Base-by-base conservation (phyloP, 768 basidiomycete species). In the Tylopilus balloui region DNA sequence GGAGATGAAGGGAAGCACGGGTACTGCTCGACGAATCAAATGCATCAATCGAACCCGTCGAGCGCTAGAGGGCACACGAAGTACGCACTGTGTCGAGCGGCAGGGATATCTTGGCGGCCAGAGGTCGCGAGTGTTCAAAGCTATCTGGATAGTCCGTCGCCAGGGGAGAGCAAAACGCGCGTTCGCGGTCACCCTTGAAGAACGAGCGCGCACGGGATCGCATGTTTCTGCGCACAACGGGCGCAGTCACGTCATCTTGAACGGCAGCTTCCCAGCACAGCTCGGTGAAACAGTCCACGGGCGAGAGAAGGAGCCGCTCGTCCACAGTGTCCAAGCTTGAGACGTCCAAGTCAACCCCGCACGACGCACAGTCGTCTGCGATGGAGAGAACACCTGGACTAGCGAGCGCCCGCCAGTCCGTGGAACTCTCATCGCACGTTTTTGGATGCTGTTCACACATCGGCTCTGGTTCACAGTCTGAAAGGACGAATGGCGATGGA, bases 241-340 rank as follows among this genome's bases (percentile, higher is more conserved):
- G 38, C 10, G 29, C n/a, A 0, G 43, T 24, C 14, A 46, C 38
- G 31, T 69, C 63, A 1, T 69, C 69, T 4, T 54, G 29, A 20
- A 75, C 63, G 23, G 71, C 71, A 19, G 56, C 47, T 2, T 60
- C 57, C 69, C 75, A 76, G 41, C 74, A 76, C 10, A 68, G 41
- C 14, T 74, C 75, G 8, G 63, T 65, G 51, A 75, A 76, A 13
- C 65, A 67, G 15, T 68, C 68, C 31, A 63, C 41, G 21, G 74
- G 74, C n/a, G 65, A 60, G 31, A 61, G 49, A 1, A 76, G 61
- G 4, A 76, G 70, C 31, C 72, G 64, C 42, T 73, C 66, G 53
- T 76, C 74, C 7, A 76, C 59, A 9, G 56, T 54, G 25, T 67
- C 58, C 19, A 75, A 53, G 40, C 72, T 72, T 2, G 66, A 59